phyloP scores from a whole-genome alignment of 2,329 filamentous ascomycete species.

The Fusarium sp. region DNA sequence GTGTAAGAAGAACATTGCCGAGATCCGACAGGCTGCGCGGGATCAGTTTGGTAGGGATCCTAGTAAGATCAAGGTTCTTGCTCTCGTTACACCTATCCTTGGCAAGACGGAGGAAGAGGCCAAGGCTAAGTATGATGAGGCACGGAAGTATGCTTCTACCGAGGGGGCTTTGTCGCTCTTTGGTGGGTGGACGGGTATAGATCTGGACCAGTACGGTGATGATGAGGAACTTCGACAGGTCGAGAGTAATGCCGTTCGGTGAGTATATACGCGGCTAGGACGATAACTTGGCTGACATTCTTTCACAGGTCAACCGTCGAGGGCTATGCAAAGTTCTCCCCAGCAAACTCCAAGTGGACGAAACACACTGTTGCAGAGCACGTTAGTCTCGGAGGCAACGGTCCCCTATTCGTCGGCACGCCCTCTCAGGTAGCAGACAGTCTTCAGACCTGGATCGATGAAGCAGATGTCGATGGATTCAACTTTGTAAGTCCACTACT shows the following conservation, averaged over 20 bases:
- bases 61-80: conserved; percentile 74
- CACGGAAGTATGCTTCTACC: conserved; percentile 68
- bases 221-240: conserved; percentile 74
- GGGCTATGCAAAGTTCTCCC: conserved; percentile 68
- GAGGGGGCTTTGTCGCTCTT: conserved; percentile 78
- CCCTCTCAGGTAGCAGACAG: conserved; percentile 74
- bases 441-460: conserved; percentile 75
- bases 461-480: conserved; percentile 81
- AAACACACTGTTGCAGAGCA: conserved; percentile 77
- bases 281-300: neutral
- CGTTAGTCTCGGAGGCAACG: conserved; percentile 76
- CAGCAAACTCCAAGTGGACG: conserved; percentile 76
- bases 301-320: conserved; percentile 64
- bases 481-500: conserved; percentile 70
- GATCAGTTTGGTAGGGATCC: conserved; percentile 69
- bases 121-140: conserved; percentile 71
- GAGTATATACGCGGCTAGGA: neutral
- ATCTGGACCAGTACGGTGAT: conserved; percentile 69
- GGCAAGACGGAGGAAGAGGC: conserved; percentile 76
- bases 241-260: conserved; percentile 71
- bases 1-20: conserved; percentile 71
- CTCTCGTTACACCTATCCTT: conserved; percentile 74
- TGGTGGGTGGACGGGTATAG: conserved; percentile 78
- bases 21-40: conserved; percentile 70
- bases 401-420: conserved; percentile 74